Evolutionary conservation across 306 rosid genomes (phyloP), one percentile per base, ranked within the genome.

Genomic region (Dalbergia oliveri): DNA sequence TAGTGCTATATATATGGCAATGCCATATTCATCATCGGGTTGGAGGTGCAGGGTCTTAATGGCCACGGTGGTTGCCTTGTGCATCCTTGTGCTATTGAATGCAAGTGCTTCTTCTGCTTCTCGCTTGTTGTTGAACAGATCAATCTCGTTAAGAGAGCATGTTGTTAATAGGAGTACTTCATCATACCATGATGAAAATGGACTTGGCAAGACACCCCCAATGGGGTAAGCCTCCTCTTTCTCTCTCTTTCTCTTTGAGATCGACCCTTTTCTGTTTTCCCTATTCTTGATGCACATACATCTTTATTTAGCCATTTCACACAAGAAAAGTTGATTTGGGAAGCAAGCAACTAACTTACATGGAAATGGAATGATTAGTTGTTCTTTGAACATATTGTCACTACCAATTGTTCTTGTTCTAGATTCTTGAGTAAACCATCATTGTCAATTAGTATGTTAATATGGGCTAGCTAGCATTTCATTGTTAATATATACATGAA

Each of bases 121-220:
- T 67, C 81, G 86, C 3, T 33, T 57, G 7, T 50, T 70, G 47
- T 16, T 50, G 19, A 69, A 69, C 51, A 58, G 6, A 23, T 18
- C 13, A 0, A 60, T 13, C 5, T 15, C 47, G 12, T 12, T 78
- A 43, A 63, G 1, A 12, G 66, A 51, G 13, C 51, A 45, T 4
- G 57, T 65, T 50, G 49, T 58, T 33, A 26, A 26, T 26, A 53
- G 70, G 47, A 84, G 85, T 80, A 86, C 9, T 68, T 87, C 2
- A 1, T 77, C 53, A 10, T 47, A 47, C 15, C 15, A 47, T 12
- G 15, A 47, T 15, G 62, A 66, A 60, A 89, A 89, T 82, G 87
- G 88, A 33, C 85, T 87, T 1, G 93, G 84, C 43, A 62, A 18
- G 1, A 85, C 89, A 60, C 93, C 93, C 5, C 88, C 86, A 10